A percentile compares a stretch with the other conserved stretches of the same genome.
These are phyloP conservation scores for Ceraceosorus bombacis DNA, from an alignment of 1,284 basidiomycete genomes.

Conservation along the genomic window DNA sequence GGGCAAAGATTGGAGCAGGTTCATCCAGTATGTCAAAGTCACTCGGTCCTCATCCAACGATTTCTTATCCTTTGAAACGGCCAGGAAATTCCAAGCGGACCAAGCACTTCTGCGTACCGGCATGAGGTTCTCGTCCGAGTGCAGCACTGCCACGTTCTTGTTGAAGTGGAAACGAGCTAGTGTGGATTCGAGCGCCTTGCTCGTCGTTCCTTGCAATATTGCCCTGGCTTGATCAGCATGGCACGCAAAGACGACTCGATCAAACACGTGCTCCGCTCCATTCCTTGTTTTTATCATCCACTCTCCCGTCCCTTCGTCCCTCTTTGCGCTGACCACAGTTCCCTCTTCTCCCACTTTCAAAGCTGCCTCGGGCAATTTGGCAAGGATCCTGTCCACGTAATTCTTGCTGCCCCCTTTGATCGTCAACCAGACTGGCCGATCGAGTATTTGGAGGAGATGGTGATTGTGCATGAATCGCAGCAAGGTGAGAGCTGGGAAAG, in stretches of 20 bases:
- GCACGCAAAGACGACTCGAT: slow-evolving; percentile 69
- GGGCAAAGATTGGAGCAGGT: slow-evolving; percentile 65
- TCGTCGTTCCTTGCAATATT: slow-evolving; percentile 56
- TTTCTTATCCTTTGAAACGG: slow-evolving; percentile 17
- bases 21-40: slow-evolving; percentile 62
- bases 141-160: slow-evolving; percentile 63
- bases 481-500: slow-evolving; percentile 67
- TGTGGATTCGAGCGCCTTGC: slow-evolving; percentile 46
- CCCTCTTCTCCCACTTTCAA: slow-evolving; percentile 20
- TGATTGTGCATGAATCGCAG: slow-evolving; percentile 74
- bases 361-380: slow-evolving; percentile 10
- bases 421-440: slow-evolving; percentile 70
- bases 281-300: slow-evolving; percentile 51
- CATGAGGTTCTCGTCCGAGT: slow-evolving; percentile 52
- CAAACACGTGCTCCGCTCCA: slow-evolving; percentile 55
- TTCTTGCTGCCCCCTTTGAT: slow-evolving; percentile 59
- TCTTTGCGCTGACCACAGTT: slow-evolving; percentile 5
- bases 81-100: slow-evolving; percentile 39
- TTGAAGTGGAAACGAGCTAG: slow-evolving; percentile 54
- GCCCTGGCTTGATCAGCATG: slow-evolving; percentile 64
- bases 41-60: slow-evolving; percentile 26
- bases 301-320: slow-evolving; percentile 10
- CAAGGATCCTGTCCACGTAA: slow-evolving; percentile 29
- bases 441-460: slow-evolving; percentile 66
- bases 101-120: slow-evolving; percentile 26